These are phyloP conservation scores for Zymoseptoria passerinii DNA, from an alignment of 2,329 filamentous ascomycete species.

Conservation along the genomic window DNA sequence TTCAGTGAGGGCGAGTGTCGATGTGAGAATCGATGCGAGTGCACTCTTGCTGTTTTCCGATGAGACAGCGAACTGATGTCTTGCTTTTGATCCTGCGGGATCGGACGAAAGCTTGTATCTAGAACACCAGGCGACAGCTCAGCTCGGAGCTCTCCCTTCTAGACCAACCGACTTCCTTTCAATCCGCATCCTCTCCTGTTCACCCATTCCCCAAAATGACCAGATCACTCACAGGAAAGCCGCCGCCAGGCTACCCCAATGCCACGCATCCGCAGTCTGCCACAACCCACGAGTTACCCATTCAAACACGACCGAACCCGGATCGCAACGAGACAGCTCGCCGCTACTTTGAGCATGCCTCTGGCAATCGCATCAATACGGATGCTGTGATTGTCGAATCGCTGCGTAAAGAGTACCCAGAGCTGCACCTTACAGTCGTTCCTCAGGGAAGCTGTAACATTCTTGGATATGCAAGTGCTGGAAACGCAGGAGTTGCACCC, in stretches of 20 bases:
- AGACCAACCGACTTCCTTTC: not conserved
- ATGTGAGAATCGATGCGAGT: not conserved
- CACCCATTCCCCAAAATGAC: not conserved
- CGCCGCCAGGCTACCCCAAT: not conserved
- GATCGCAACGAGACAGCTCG: slow-evolving; percentile 30
- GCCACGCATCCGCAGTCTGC: not conserved
- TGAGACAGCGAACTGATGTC: not conserved
- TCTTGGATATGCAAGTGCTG: slow-evolving; percentile 36
- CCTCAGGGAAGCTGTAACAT: slow-evolving; percentile 31
- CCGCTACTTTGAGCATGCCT: slow-evolving; percentile 38
- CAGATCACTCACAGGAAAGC: not conserved
- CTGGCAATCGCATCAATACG: slow-evolving; percentile 36
- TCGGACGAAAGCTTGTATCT: not conserved
- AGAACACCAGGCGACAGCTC: not conserved
- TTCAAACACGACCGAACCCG: slow-evolving; percentile 3
- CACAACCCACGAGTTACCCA: not conserved
- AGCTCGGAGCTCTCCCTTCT: not conserved
- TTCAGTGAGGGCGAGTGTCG: not conserved
- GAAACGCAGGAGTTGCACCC: slow-evolving; percentile 34
- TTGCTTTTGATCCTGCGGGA: not conserved
- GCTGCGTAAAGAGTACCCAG: slow-evolving; percentile 38
- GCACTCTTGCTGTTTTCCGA: not conserved
- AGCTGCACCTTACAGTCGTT: slow-evolving; percentile 37
- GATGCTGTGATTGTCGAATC: slow-evolving; percentile 37
- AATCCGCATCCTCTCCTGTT: not conserved